Base-by-base conservation (phyloP, 139 green algal genomes). In the Trebouxia sp. region DNA sequence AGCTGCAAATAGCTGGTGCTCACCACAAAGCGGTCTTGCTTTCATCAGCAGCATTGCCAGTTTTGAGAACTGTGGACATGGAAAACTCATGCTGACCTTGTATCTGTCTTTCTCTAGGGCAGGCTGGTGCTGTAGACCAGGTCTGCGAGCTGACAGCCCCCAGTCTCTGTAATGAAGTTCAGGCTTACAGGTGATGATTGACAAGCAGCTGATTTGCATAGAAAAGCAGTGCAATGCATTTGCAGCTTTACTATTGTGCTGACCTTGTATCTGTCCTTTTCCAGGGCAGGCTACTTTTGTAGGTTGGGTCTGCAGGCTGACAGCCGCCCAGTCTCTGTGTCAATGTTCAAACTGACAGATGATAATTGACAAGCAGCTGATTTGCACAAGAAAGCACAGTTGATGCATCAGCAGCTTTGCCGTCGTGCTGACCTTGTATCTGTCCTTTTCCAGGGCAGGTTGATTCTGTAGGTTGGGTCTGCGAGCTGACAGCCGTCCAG, bases 101-200 rank as follows among this genome's bases (percentile, higher is more conserved):
- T 97, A 99, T 0, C 93, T 85, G 86, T 99, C 96, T 89, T 99
- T 99, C 84, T 99, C 96, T 50, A 98, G 86, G 0, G 96, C 96
- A 6, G 96, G 96, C 92, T 99, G 96, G 91, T 99, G 99, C 90
- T 99, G 96, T 67, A 99, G 87, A 83, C 98, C 98, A 78, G 96
- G 96, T 41, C 94, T 81, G 28, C 94, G 87, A 7, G 94, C 93
- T 2, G 88, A 95, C 50, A 99, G 89, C 0, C 96, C 89, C 96
- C 96, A 10, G 96, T 99, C 91, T 99, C 96, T 0, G 96, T 99
- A 90, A 99, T 99, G 87, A 99, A 94, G 91, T 99, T 99, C 56
- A 99, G 88, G 28, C 90, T 96, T 87, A n/a, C n/a, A n/a, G n/a
- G n/a, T n/a, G n/a, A n/a, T n/a, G n/a, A n/a, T n/a, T n/a, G n/a